Percentiles rank a stretch among this genome's conserved stretches.
These are phyloP conservation scores for Torrubiellomyces zombiae DNA, from an alignment of 2,329 filamentous ascomycete species.

Conservation along the genomic window DNA sequence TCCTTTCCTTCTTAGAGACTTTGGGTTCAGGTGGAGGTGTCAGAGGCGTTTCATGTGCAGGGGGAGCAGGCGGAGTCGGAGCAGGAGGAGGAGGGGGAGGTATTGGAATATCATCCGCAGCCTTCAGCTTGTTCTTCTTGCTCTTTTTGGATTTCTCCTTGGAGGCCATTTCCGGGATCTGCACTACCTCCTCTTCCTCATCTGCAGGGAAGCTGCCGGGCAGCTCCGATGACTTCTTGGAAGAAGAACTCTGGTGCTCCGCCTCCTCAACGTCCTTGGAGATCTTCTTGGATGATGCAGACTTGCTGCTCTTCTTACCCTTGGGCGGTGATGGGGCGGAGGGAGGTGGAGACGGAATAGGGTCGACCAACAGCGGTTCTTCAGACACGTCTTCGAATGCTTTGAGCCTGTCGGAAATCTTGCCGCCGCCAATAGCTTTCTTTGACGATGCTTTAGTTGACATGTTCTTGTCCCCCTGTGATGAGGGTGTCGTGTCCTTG, in stretches of 20 bases:
- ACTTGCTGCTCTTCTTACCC: slow-evolving; percentile 10
- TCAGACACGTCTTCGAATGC: slow-evolving; percentile 33
- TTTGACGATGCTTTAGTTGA: slow-evolving; percentile 26
- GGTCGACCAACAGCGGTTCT: slow-evolving; percentile 14
- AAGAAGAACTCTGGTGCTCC: slow-evolving; percentile 13
- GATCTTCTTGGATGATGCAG: slow-evolving; percentile 26
- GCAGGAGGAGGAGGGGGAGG: slow-evolving; percentile 19
- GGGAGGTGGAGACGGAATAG: slow-evolving; percentile 18
- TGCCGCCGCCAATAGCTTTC: slow-evolving; percentile 31
- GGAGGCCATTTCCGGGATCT: slow-evolving; percentile 32
- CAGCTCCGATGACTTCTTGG: slow-evolving; percentile 13
- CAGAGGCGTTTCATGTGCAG: slow-evolving; percentile 28
- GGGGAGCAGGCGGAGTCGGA: slow-evolving; percentile 27
- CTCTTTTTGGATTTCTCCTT: slow-evolving; percentile 18
- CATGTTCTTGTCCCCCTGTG: slow-evolving; percentile 16
- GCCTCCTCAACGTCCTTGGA: slow-evolving; percentile 18
- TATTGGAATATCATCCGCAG: no score
- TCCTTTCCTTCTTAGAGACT: slow-evolving; percentile 56
- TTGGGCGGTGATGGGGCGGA: slow-evolving; percentile 18
- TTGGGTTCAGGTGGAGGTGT: slow-evolving; percentile 38
- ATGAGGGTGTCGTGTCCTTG: slow-evolving; percentile 24
- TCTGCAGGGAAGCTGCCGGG: slow-evolving; percentile 41
- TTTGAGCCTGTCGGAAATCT: slow-evolving; percentile 39
- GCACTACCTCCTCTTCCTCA: slow-evolving; percentile 31
- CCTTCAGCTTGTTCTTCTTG: slow-evolving; percentile 18